A percentile compares a stretch with the other conserved stretches of the same genome.
phyloP scores from a whole-genome alignment of 228 moss, liverwort and hornwort species.

The Sphagnum magellanicum region DNA sequence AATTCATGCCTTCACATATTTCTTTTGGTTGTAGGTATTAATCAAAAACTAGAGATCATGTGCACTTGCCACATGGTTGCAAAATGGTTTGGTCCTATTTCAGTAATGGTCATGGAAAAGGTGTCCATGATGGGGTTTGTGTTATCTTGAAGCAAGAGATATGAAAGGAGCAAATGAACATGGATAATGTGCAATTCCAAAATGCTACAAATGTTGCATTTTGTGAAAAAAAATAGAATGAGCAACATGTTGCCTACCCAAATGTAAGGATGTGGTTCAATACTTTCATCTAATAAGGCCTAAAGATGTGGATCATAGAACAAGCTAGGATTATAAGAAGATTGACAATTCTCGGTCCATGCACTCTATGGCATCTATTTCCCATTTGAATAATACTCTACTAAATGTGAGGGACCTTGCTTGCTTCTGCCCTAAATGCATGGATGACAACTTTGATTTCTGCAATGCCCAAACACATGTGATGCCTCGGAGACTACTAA shows the following conservation, averaged over 20 bases:
- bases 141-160: constrained; percentile 1
- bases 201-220: background rate
- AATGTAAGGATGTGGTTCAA: background rate
- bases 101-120: background rate
- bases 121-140: background rate
- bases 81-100: constrained; percentile 5
- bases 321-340: background rate
- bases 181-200: background rate
- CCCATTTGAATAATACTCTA: too few relatives aligned
- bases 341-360: background rate
- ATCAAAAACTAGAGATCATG: background rate
- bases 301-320: too few relatives aligned
- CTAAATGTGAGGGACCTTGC: too few relatives aligned
- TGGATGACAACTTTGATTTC: too few relatives aligned
- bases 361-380: constrained; percentile 1
- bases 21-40: background rate
- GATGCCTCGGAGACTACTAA: too few relatives aligned
- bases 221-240: background rate
- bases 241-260: background rate
- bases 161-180: constrained; percentile 2
- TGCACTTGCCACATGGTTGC: background rate
- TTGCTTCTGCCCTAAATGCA: too few relatives aligned
- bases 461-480: too few relatives aligned
- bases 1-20: background rate
- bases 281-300: background rate